Percentiles rank a stretch among this genome's conserved stretches.
Evolutionary conservation across 2,329 filamentous ascomycete species (phyloP).

Genomic region (Biscogniauxia marginata): DNA sequence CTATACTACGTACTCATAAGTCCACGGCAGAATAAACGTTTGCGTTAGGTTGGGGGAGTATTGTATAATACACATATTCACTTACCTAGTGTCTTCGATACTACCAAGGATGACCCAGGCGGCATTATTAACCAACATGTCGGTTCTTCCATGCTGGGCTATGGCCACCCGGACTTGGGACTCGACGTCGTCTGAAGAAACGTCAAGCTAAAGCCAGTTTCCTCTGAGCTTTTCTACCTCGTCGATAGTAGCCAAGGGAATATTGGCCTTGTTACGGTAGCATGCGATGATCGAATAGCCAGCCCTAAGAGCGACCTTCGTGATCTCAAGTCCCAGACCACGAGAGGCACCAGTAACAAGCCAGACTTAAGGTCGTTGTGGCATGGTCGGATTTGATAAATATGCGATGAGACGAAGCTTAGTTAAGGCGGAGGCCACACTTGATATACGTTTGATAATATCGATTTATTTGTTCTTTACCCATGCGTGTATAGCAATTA

Average conservation of each 20-base stretch:
- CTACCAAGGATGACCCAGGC: constrained; percentile 22
- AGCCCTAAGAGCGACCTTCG: constrained; percentile 21
- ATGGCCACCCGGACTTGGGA: constrained; percentile 17
- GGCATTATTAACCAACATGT: constrained; percentile 27
- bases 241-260: constrained; percentile 12
- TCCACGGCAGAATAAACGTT: too few species aligned
- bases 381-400: too few species aligned
- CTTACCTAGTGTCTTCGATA: constrained; percentile 24
- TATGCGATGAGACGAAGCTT: background rate
- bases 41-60: too few species aligned
- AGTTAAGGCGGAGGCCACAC: too few species aligned
- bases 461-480: too few species aligned
- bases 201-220: constrained; percentile 24
- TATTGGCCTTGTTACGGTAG: constrained; percentile 20
- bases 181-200: constrained; percentile 22
- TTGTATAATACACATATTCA: too few species aligned
- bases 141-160: constrained; percentile 20
- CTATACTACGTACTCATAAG: constrained; percentile 14
- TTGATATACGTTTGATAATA: too few species aligned
- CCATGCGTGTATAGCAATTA: too few species aligned
- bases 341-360: constrained; percentile 28
- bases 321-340: constrained; percentile 24
- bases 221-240: constrained; percentile 26
- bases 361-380: constrained; percentile 25
- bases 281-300: constrained; percentile 27